These are phyloP conservation scores for Streptanthus diversifolius DNA, from an alignment of 345 rosid species.

Conservation along the genomic window DNA sequence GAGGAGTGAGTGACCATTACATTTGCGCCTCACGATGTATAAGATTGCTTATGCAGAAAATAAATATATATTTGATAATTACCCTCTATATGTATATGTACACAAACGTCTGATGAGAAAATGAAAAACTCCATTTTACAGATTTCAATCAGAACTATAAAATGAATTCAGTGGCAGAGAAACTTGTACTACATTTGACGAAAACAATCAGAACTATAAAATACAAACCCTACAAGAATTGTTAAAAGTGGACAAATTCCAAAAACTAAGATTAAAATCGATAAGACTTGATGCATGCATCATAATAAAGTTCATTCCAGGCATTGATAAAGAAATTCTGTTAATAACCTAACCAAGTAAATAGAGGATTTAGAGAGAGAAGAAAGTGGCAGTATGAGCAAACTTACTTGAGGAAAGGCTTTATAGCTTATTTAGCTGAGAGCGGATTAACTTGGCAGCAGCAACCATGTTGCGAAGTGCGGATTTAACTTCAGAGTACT, in stretches of 20 bases:
- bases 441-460: conserved; percentile 56
- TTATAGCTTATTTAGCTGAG: conserved; percentile 34
- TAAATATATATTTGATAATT: conserved; percentile 15
- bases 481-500: conserved; percentile 55
- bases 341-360: not conserved
- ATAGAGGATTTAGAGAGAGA: not conserved
- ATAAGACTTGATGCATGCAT: not conserved
- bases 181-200: not conserved
- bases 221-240: not conserved
- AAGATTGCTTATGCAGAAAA: conserved; percentile 14
- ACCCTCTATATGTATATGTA: not conserved
- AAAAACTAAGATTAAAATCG: not conserved
- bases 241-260: conserved; percentile 1
- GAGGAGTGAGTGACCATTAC: conserved; percentile 26
- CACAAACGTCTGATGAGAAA: not conserved
- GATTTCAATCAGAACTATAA: not conserved
- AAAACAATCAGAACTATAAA: conserved; percentile 3
- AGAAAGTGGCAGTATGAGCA: not conserved
- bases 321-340: not conserved
- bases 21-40: conserved; percentile 11
- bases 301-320: not conserved
- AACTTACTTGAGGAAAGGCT: conserved; percentile 19
- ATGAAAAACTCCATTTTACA: not conserved
- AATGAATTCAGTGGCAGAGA: not conserved
- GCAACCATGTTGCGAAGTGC: conserved; percentile 60